Percentiles rank a stretch among this genome's conserved stretches.
phyloP scores from a whole-genome alignment of 2,329 filamentous ascomycete species.

The Leptographium lundbergii region DNA sequence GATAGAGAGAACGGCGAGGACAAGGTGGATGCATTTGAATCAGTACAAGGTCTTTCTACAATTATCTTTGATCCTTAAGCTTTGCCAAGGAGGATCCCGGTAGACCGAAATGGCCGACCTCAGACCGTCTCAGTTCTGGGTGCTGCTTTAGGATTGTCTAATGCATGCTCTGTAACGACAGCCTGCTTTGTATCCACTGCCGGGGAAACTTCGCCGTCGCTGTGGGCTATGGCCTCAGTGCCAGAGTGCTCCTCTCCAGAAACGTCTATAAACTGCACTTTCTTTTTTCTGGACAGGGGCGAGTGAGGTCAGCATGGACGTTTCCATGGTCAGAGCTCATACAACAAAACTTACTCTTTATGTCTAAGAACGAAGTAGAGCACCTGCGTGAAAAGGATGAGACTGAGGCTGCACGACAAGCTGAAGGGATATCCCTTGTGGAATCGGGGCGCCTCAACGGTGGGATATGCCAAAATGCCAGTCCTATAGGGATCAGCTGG shows the following conservation, averaged over 20 bases:
- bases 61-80: too few species aligned
- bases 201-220: not conserved
- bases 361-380: not conserved
- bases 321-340: not conserved
- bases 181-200: too few species aligned
- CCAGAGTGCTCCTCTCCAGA: not conserved
- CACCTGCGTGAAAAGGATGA: not conserved
- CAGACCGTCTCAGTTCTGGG: too few species aligned
- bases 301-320: too few species aligned
- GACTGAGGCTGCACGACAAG: not conserved
- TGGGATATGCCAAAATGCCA: conserved; percentile 32
- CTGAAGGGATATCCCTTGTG: conserved; percentile 28
- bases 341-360: not conserved
- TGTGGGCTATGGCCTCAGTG: not conserved
- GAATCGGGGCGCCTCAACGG: conserved; percentile 28
- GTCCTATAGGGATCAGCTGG: conserved; percentile 10
- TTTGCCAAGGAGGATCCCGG: too few species aligned
- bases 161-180: not conserved
- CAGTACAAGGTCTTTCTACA: too few species aligned
- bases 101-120: too few species aligned
- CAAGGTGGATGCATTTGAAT: too few species aligned
- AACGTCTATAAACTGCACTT: too few species aligned
- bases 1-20: too few species aligned
- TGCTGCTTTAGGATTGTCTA: too few species aligned
- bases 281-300: too few species aligned